Conservation (phyloP, 805 yeast genomes). For the Isabelozyma rhagii region DNA sequence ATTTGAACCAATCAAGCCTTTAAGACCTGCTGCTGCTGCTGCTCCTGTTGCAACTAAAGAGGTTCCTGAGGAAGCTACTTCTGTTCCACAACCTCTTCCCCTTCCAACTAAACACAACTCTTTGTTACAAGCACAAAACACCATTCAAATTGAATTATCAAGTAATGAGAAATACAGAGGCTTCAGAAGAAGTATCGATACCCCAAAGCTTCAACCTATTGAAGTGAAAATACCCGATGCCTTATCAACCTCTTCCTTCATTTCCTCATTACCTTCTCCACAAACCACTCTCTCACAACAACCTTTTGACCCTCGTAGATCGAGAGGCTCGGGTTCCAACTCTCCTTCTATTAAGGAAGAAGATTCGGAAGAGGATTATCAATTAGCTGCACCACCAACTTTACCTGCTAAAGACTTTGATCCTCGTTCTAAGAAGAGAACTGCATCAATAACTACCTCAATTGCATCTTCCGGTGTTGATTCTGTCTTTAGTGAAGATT, state of each 20-base stretch:
- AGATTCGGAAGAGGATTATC: not conserved
- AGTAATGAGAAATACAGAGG: conserved; percentile 38
- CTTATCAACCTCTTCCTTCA: not conserved
- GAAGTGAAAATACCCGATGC: conserved; percentile 17
- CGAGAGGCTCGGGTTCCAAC: conserved; percentile 8
- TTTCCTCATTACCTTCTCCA: conserved; percentile 9
- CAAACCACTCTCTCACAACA: not conserved
- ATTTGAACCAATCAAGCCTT: conserved; percentile 21
- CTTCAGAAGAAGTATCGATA: conserved; percentile 34
- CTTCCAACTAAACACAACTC: not conserved
- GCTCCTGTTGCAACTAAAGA: not conserved
- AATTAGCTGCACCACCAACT: not conserved
- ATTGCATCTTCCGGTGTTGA: conserved; percentile 6
- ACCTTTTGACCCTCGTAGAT: conserved; percentile 22
- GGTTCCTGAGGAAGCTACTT: not conserved
- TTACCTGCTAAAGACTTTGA: not conserved
- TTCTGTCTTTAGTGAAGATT: conserved; percentile 10
- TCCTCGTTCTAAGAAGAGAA: not conserved
- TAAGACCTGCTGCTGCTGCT: conserved; percentile 13
- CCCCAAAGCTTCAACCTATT: conserved; percentile 17
- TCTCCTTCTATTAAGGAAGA: conserved; percentile 10
- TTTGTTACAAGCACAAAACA: conserved; percentile 3
- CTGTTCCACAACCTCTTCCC: conserved; percentile 1
- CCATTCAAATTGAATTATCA: conserved; percentile 23
- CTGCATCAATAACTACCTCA: conserved; percentile 6